A percentile compares a stretch with the other conserved stretches of the same genome.
These are phyloP conservation scores for Fusarium devonianum DNA, from an alignment of 2,329 filamentous ascomycete genomes.

Conservation along the genomic window DNA sequence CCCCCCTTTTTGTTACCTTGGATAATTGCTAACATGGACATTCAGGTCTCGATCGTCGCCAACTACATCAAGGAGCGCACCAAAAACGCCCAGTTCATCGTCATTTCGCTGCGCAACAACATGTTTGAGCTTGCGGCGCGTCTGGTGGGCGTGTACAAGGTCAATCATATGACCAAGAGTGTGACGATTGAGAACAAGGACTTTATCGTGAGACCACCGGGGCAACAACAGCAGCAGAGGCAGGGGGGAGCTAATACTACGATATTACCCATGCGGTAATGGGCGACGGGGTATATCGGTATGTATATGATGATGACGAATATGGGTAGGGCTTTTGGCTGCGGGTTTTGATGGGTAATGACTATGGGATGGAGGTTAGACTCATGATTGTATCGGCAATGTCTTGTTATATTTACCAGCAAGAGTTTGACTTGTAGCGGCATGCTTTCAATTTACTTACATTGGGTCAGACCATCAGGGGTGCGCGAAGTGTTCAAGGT, in stretches of 20 bases:
- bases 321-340: slow-evolving; percentile 23
- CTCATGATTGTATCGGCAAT: slow-evolving; percentile 39
- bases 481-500: too few species aligned
- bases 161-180: slow-evolving; percentile 98
- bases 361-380: slow-evolving; percentile 30
- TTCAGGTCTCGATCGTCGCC: slow-evolving; percentile 91
- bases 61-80: slow-evolving; percentile 99
- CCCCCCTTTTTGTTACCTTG: slow-evolving; percentile 14
- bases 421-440: neutral
- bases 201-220: slow-evolving; percentile 63
- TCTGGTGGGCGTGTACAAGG: slow-evolving; percentile 97
- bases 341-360: slow-evolving; percentile 32
- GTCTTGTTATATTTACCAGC: neutral
- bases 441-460: neutral
- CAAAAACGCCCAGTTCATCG: slow-evolving; percentile 99
- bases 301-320: slow-evolving; percentile 34
- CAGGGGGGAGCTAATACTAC: slow-evolving; percentile 43
- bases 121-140: slow-evolving; percentile 99
- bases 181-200: slow-evolving; percentile 87
- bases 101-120: slow-evolving; percentile 97
- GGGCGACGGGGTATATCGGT: slow-evolving; percentile 10
- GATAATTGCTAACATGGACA: slow-evolving; percentile 30
- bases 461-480: neutral
- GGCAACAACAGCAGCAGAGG: slow-evolving; percentile 45
- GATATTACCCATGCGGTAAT: slow-evolving; percentile 48